Evolutionary conservation across 2,329 filamentous ascomycete species (phyloP), one percentile per base, ranked within the genome.

Genomic region (Penicillium freii): DNA sequence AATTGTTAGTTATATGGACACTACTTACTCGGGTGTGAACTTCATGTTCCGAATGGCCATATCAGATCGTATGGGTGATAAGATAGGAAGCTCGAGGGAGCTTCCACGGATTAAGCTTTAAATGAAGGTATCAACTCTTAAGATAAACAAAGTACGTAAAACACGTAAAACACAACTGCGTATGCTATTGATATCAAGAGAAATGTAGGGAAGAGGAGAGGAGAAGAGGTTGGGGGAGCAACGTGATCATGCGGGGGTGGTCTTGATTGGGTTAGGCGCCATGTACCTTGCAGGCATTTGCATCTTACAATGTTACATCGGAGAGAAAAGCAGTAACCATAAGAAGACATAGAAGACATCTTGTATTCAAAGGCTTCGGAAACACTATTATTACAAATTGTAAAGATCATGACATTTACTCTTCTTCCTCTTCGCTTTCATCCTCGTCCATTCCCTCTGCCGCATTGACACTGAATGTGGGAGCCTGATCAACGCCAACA

Each of bases 401-500:
- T 47, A 52, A 62, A 56, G 54, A 27, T 45, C 31, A 36, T 52
- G 10, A 29, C 21, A 47, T 63, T 67, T 64, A 71, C 65, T 87
- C 84, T 36, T 88, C 87, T 25, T 89, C 88, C 11, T 90, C 89
- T 23, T 92, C 91, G 0, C 92, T 90, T 46, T 90, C 88, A 73
- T 96, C 92, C 70, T 97, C 91, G 56, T 97, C 94, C 90, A 94
- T 95, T 5, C 91, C 91, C 75, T 99, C 94, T 1, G 88, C 90
- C 29, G 90, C 94, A 52, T 84, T 87, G 44, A 99, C 87, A 56
- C 85, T 87, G 74, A 99, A 97, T 5, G 86, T 86, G 54, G 92
- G 91, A 71, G 96, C 95, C 78, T 99, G 94, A 78, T 99, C 95
- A 52, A 99, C 92, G 27, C 94, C 94, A 36, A 97, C 84, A 74